Evolutionary conservation across 2,329 filamentous ascomycete genomes (phyloP), one percentile per base, ranked within the genome.

Genomic region (Plectosphaerella sp.): DNA sequence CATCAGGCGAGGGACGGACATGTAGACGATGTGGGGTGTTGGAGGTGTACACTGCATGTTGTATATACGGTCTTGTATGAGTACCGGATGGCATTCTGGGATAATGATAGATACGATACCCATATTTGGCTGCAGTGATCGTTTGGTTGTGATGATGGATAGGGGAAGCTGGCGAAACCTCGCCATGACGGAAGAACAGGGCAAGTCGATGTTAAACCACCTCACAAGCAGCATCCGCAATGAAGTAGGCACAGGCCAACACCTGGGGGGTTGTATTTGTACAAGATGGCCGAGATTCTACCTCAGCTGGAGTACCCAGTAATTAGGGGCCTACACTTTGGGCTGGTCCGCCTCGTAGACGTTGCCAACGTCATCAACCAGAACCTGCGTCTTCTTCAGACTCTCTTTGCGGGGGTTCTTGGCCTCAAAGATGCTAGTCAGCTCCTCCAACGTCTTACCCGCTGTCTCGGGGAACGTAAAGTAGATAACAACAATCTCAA

Each of bases 401-500:
- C 61, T 64, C 49, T 58, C 60, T 39, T 65, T 63, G 25, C 61
- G 52, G 0, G 62, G 62, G 55, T 64, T 62, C 33, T 54, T 56
- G 1, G 63, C 61, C 28, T 67, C 64, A 39, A 43, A 43, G 16
- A 49, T 18, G n/a, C 28, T 39, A 12, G 36, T 33, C 16, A 61
- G 42, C 43, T 91, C 87, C 71, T 91, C 87, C 39, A 91, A 73
- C 53, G 86, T 81, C 54, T 89, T 79, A 57, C 88, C 88, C 55
- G 84, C 85, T 0, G 87, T 91, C 68, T 91, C 87, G 6, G 87
- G 87, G 64, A 89, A 91, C 56, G 89, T 77, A 69, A 91, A 90
- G 69, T 84, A 91, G 39, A 91, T 86, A 87, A 59, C n/a, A 15
- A 36, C 46, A 20, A 58, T 47, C 47, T 62, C 61, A 41, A 62